These are phyloP conservation scores for Eucalyptus pumila DNA, from an alignment of 345 rosid species.

Conservation along the genomic window DNA sequence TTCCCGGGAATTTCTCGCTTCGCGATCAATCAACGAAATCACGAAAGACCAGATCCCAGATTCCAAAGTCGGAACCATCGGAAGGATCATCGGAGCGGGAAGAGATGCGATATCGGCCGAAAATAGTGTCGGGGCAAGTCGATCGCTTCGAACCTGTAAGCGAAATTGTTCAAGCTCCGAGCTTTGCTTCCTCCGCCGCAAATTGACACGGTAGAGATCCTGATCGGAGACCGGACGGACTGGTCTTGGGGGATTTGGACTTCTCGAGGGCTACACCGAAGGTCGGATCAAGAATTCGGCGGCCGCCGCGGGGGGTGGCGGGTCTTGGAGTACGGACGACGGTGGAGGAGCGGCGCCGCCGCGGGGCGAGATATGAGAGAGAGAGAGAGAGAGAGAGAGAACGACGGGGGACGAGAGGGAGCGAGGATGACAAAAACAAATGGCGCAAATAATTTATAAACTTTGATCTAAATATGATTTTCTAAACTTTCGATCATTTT, in stretches of 20 bases:
- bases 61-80: neutral
- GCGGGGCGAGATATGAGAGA: too few relatives aligned
- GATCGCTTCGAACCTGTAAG: neutral
- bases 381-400: neutral
- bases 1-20: neutral
- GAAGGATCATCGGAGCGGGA: too few relatives aligned
- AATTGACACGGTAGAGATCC: neutral
- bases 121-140: neutral
- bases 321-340: neutral
- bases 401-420: neutral
- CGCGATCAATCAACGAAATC: neutral
- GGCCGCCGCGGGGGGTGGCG: neutral
- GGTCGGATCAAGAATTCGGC: neutral
- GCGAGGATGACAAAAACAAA: neutral
- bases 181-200: neutral
- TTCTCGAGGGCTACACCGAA: too few relatives aligned
- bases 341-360: neutral
- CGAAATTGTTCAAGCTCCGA: neutral
- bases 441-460: accelerated
- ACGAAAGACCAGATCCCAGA: neutral
- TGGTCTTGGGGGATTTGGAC: neutral
- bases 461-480: accelerated
- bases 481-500: too few relatives aligned
- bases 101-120: too few relatives aligned
- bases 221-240: neutral